Evolutionary conservation across 192 early-diverging fungal genomes (phyloP).

Genomic region (Linderina pennispora): DNA sequence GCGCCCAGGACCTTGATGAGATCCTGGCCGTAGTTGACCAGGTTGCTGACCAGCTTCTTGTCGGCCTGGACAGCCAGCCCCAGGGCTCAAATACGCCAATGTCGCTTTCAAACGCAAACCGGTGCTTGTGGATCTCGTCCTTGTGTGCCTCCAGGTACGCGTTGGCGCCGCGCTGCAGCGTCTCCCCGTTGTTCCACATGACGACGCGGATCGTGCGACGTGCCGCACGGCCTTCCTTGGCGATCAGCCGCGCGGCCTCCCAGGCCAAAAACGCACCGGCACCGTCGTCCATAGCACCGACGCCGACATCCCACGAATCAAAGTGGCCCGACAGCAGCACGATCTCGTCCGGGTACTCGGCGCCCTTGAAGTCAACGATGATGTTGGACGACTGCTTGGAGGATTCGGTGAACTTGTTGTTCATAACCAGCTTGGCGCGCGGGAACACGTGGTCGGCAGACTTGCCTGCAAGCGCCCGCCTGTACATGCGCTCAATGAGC

Average conservation of each 20-base stretch:
- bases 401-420: slow-evolving; percentile 21
- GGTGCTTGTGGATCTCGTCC: slow-evolving; percentile 21
- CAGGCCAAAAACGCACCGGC: slow-evolving; percentile 51
- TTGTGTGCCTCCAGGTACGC: slow-evolving; percentile 48
- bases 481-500: slow-evolving; percentile 45
- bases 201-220: slow-evolving; percentile 54
- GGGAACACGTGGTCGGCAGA: slow-evolving; percentile 38
- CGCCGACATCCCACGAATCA: slow-evolving; percentile 50
- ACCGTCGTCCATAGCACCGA: slow-evolving; percentile 58
- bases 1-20: slow-evolving; percentile 35
- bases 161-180: slow-evolving; percentile 47
- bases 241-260: slow-evolving; percentile 40
- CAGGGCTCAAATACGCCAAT: slow-evolving; percentile 58
- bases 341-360: slow-evolving; percentile 44
- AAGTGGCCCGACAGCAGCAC: slow-evolving; percentile 55
- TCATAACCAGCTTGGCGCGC: slow-evolving; percentile 48
- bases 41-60: slow-evolving; percentile 9
- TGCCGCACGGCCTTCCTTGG: slow-evolving; percentile 26
- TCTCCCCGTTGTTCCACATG: slow-evolving; percentile 60
- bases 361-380: slow-evolving; percentile 50
- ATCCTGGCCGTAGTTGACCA: slow-evolving; percentile 31
- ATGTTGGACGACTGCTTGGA: slow-evolving; percentile 49
- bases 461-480: slow-evolving; percentile 22
- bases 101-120: slow-evolving; percentile 57
- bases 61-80: slow-evolving; percentile 48